Conservation (phyloP, 345 rosid genomes). For the Acer campestre region DNA sequence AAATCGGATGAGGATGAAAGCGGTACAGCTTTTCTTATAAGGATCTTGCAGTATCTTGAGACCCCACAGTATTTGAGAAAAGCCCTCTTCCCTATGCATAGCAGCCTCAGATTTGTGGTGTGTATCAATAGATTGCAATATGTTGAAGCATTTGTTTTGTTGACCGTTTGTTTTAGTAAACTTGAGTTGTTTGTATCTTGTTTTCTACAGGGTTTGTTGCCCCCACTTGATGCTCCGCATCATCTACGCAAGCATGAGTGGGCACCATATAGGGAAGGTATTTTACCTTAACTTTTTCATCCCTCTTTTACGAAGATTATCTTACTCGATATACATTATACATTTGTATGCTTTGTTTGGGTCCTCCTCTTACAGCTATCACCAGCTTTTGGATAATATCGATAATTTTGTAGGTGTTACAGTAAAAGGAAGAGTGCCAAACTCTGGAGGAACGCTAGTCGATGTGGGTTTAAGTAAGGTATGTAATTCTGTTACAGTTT, state of each 20-base stretch:
- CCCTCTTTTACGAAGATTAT: background rate
- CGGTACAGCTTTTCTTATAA: conserved; percentile 75
- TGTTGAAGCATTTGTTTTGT: background rate
- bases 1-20: conserved; percentile 59
- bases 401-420: conserved; percentile 64
- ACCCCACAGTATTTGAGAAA: conserved; percentile 92
- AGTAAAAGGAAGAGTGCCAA: conserved; percentile 52
- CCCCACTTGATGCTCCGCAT: conserved; percentile 98
- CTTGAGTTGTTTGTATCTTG: background rate
- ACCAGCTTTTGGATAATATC: conserved; percentile 15
- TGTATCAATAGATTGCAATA: conserved; percentile 16
- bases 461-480: conserved; percentile 96
- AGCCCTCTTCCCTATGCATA: conserved; percentile 78
- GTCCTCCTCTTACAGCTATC: background rate
- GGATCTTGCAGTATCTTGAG: conserved; percentile 83
- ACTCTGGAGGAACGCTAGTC: conserved; percentile 54
- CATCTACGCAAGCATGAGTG: conserved; percentile 97
- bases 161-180: background rate
- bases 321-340: background rate
- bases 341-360: background rate
- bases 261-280: conserved; percentile 90
- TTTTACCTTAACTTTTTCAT: background rate
- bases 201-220: conserved; percentile 73
- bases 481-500: conserved; percentile 11
- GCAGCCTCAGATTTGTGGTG: conserved; percentile 85